Percentiles rank a stretch among this genome's conserved stretches.
Evolutionary conservation across 345 rosid genomes (phyloP).

Genomic region (Gossypium thurberi): DNA sequence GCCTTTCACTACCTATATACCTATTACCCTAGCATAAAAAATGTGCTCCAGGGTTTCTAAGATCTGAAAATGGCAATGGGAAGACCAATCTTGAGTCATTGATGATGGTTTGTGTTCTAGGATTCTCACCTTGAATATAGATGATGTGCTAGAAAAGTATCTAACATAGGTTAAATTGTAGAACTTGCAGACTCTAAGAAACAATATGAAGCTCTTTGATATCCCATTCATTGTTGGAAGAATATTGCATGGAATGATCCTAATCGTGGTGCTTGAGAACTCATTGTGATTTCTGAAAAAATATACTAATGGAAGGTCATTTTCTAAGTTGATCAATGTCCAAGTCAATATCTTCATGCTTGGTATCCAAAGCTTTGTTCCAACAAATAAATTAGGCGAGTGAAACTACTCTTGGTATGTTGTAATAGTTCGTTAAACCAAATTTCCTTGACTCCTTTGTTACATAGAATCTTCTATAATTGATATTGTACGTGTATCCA

Average conservation of each 20-base stretch:
- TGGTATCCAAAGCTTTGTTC: neutral
- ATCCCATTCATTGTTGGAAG: neutral
- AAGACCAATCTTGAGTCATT: neutral
- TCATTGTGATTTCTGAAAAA: neutral
- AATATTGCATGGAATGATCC: neutral
- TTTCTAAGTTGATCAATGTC: neutral
- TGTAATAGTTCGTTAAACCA: neutral
- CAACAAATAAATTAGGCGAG: neutral
- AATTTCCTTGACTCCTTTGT: neutral
- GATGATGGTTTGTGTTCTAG: neutral
- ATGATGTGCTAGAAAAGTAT: neutral
- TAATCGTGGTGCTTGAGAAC: neutral
- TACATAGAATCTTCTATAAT: no score
- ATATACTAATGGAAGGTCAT: neutral
- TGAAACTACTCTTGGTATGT: neutral
- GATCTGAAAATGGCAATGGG: neutral
- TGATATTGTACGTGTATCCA: no score
- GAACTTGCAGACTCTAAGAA: neutral
- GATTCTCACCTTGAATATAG: neutral
- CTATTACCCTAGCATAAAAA: neutral
- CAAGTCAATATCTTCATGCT: neutral
- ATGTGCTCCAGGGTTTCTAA: neutral
- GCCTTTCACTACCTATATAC: neutral
- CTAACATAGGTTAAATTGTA: neutral
- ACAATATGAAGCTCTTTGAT: neutral